Evolutionary conservation across 352 stramenopile species (phyloP).

Genomic region (Globisporangium orthogonon): DNA sequence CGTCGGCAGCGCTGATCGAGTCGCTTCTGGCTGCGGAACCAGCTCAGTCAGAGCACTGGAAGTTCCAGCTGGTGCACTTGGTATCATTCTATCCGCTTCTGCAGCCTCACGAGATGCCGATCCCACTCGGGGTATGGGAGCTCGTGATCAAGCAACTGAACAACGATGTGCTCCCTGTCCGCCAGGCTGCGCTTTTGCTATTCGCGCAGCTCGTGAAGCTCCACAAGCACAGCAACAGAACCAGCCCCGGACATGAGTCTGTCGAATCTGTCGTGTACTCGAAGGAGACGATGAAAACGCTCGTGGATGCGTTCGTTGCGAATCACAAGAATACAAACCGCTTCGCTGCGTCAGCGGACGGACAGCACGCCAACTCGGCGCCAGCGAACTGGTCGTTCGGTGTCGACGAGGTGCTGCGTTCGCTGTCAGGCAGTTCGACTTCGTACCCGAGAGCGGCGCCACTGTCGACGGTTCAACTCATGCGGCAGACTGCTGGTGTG

Average conservation of each 20-base stretch:
- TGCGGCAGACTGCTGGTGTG: slow-evolving; percentile 37
- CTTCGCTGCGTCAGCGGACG: slow-evolving; percentile 59
- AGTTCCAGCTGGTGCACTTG: slow-evolving; percentile 71
- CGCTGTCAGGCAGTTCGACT: slow-evolving; percentile 32
- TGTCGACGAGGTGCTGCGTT: slow-evolving; percentile 52
- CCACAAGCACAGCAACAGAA: slow-evolving; percentile 18
- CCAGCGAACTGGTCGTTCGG: slow-evolving; percentile 74
- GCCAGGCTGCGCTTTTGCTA: slow-evolving; percentile 45
- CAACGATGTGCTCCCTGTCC: slow-evolving; percentile 61
- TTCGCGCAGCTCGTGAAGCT: slow-evolving; percentile 47
- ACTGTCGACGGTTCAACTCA: slow-evolving; percentile 45
- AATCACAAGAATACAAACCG: slow-evolving; percentile 63
- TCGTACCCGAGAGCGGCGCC: slow-evolving; percentile 44
- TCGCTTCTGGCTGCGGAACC: slow-evolving; percentile 35
- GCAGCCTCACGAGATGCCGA: slow-evolving; percentile 30
- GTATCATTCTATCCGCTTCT: slow-evolving; percentile 61
- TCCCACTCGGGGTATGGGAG: slow-evolving; percentile 39
- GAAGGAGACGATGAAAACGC: slow-evolving; percentile 25
- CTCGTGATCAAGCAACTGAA: slow-evolving; percentile 41
- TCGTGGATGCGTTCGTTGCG: slow-evolving; percentile 39
- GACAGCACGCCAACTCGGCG: slow-evolving; percentile 55
- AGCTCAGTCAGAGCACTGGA: slow-evolving; percentile 48
- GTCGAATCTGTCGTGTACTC: slow-evolving; percentile 39
- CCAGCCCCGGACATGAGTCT: neutral
- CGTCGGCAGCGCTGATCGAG: slow-evolving; percentile 18